A percentile compares a stretch with the other conserved stretches of the same genome.
Evolutionary conservation across 2,329 filamentous ascomycete species (phyloP).

Genomic region (Sclerotinia sclerotiorum): DNA sequence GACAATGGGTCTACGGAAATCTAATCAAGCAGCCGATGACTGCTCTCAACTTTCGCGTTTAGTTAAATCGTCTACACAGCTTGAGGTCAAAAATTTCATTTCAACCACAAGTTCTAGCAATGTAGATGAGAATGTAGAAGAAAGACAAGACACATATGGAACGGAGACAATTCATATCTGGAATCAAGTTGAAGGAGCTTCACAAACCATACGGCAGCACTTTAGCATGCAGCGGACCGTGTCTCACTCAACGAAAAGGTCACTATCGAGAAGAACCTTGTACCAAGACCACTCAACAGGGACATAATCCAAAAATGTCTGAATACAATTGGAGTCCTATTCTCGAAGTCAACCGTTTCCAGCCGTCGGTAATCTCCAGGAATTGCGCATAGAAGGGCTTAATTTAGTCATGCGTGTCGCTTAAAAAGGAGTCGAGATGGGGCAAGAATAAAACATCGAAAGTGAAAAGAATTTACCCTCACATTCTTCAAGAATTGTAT

Average conservation of each 20-base stretch:
- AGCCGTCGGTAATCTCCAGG: accelerated
- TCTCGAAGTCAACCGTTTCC: background rate
- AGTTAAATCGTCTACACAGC: background rate
- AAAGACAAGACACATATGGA: background rate
- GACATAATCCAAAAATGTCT: background rate
- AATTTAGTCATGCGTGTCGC: background rate
- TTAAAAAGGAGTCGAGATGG: background rate
- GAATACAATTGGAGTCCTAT: background rate
- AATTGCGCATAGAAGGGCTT: background rate
- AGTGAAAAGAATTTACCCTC: background rate
- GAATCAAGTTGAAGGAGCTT: background rate
- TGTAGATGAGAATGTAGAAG: background rate
- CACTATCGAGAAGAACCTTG: background rate
- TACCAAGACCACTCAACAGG: background rate
- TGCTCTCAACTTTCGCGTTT: background rate
- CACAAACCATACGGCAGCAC: background rate
- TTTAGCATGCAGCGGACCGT: background rate
- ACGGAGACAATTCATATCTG: background rate
- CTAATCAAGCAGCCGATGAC: background rate
- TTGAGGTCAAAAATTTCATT: background rate
- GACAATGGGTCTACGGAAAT: background rate
- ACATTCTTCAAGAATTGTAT: background rate
- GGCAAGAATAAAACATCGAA: background rate
- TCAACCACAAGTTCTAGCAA: background rate
- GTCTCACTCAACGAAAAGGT: background rate